phyloP scores from a whole-genome alignment of 257 asterid species.

The Cordia subcordata region DNA sequence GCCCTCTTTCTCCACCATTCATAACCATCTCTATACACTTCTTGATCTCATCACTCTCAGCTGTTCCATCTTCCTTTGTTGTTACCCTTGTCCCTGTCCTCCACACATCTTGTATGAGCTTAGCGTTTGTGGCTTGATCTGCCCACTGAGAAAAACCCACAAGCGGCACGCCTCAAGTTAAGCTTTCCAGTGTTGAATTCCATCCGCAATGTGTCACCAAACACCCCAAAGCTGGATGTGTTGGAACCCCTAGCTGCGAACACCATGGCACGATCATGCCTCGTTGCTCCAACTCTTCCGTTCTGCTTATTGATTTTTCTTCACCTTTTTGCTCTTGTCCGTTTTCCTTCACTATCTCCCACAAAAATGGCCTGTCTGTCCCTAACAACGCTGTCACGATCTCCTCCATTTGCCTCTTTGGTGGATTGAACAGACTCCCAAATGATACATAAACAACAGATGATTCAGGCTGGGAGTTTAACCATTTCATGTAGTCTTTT shows the following conservation, averaged over 20 bases:
- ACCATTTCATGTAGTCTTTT: constrained; percentile 8
- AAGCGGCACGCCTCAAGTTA: constrained; percentile 20
- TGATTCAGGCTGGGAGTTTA: constrained; percentile 10
- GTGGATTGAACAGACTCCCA: constrained; percentile 5
- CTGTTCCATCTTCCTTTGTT: constrained; percentile 12
- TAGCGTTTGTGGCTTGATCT: constrained; percentile 17
- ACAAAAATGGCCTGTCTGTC: constrained; percentile 19
- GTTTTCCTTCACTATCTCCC: constrained; percentile 12
- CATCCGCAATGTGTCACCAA: constrained; percentile 23
- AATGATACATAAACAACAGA: constrained; percentile 20
- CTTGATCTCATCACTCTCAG: constrained; percentile 10
- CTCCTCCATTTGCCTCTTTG: constrained; percentile 19
- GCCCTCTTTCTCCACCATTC: constrained; percentile 6
- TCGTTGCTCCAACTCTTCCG: constrained; percentile 13
- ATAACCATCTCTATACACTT: constrained; percentile 22
- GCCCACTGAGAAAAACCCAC: constrained; percentile 23
- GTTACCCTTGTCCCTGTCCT: constrained; percentile 11
- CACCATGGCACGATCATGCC: constrained; percentile 22
- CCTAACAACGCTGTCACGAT: constrained; percentile 8
- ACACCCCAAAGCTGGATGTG: constrained; percentile 8
- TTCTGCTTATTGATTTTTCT: constrained; percentile 15
- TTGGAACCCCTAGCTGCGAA: constrained; percentile 17
- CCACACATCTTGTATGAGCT: constrained; percentile 22
- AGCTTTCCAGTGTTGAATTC: constrained; percentile 24
- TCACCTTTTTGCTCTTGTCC: neutral